Base-by-base conservation (phyloP, 495 filamentous ascomycete genomes). In the Astrothelium macrocarpum region DNA sequence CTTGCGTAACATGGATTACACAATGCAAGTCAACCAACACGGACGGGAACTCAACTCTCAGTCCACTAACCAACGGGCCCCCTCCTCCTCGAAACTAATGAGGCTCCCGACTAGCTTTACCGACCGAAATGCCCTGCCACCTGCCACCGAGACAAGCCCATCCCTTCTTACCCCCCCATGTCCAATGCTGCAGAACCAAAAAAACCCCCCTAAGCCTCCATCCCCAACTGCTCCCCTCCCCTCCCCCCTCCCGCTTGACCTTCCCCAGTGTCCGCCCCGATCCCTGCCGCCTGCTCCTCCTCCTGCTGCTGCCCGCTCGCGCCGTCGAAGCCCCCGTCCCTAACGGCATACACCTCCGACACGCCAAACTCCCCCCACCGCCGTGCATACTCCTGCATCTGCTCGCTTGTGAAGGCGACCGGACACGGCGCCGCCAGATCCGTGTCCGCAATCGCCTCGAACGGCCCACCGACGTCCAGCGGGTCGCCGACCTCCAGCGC, bases 321-420 rank as follows among this genome's bases (percentile, higher is more conserved):
- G 5, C 49, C 25, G 5, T 29, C 49, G 16, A 56, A 56, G 5
- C 5, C 49, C 12, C 20, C 49, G 16, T 29, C n/a, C n/a, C n/a
- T n/a, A n/a, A n/a, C n/a, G n/a, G n/a, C 25, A 9, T 26, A 12
- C 12, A n/a, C 12, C 23, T 11, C n/a, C 49, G 4, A 4, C 23
- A 9, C 23, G 20, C 29, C 29, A 29, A 28, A 56, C 20, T 56
- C 49, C 10, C 49, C 49, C 49, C 49, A 56, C 49, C 49, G 49
- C 49, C 49, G 20, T 5, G 49, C 49, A 56, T 56, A 56, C 25
- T 56, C 49, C 49, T 56, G 49, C 49, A 56, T 56, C 49, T 56
- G 49, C 49, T 56, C 49, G 25, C 49, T 56, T 2, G 49, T 56
- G 25, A 56, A 56, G 23, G 20, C 23, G 23, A 56, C 25, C 20